These are phyloP conservation scores for Fusarium redolens DNA, from an alignment of 2,329 filamentous ascomycete species.

Conservation along the genomic window DNA sequence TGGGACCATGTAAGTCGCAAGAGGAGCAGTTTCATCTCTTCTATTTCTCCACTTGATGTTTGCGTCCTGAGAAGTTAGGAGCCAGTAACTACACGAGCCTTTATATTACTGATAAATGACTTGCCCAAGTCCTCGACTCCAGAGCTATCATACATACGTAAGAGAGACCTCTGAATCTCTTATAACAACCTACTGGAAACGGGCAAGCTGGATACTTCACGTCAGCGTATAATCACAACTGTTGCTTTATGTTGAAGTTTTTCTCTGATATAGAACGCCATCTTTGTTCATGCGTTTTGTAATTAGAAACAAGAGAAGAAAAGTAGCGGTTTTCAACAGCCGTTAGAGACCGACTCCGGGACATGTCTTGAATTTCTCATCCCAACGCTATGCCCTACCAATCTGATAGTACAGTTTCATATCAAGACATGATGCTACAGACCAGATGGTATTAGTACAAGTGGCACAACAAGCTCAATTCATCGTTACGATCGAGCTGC, in stretches of 20 bases:
- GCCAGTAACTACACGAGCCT: too few species aligned
- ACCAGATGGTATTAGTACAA: not conserved
- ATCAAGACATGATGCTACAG: not conserved
- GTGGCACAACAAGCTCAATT: not conserved
- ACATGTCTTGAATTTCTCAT: not conserved
- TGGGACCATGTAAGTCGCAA: not conserved
- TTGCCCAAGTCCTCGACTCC: not conserved
- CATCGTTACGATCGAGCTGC: not conserved
- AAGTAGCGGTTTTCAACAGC: not conserved
- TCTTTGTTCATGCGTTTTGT: not conserved
- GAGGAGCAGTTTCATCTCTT: not conserved
- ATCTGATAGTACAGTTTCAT: too few species aligned
- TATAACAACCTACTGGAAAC: not conserved
- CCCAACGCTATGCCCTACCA: not conserved
- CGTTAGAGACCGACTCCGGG: not conserved
- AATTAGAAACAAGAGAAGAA: not conserved
- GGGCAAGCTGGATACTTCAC: not conserved
- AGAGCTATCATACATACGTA: too few species aligned
- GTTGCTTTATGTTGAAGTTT: too few species aligned
- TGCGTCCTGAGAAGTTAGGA: accelerated
- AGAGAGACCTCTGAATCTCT: not conserved
- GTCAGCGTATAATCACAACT: not conserved
- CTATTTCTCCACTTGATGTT: not conserved
- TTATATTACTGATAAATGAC: not conserved
- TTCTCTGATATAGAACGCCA: not conserved